Percentiles rank a stretch among this genome's conserved stretches.
Conservation (phyloP, 129 eudicot genomes). For the Kitagawia praeruptora region DNA sequence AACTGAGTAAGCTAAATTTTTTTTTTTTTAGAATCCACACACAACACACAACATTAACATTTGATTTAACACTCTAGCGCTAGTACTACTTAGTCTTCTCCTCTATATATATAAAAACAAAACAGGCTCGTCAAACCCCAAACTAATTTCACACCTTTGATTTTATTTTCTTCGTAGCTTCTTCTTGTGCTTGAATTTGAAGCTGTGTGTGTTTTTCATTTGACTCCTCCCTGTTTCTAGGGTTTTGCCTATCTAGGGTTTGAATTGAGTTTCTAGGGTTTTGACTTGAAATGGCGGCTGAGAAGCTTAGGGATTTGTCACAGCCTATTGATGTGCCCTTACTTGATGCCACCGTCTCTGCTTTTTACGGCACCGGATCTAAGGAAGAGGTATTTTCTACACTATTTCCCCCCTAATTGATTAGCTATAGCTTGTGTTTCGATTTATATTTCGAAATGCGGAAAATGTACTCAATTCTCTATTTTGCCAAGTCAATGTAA, state of each 20-base stretch:
- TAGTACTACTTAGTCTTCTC: no score
- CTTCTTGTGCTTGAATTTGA: conserved; percentile 52
- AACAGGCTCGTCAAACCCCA: no score
- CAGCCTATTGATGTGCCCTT: conserved; percentile 81
- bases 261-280: neutral
- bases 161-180: no score
- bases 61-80: no score
- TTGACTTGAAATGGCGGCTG: conserved; percentile 67
- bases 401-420: neutral
- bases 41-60: no score
- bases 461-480: neutral
- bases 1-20: no score
- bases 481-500: neutral
- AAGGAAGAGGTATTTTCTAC: conserved; percentile 55
- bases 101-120: no score
- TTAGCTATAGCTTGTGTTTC: neutral
- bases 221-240: neutral
- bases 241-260: neutral
- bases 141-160: no score
- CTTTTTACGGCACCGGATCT: conserved; percentile 98
- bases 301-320: conserved; percentile 79
- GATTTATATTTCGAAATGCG: neutral
- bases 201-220: conserved; percentile 39
- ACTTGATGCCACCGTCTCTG: conserved; percentile 92
- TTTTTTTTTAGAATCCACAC: no score